A percentile compares a stretch with the other conserved stretches of the same genome.
These are phyloP conservation scores for Penicillium goetzii DNA, from an alignment of 495 filamentous ascomycete species.

Conservation along the genomic window DNA sequence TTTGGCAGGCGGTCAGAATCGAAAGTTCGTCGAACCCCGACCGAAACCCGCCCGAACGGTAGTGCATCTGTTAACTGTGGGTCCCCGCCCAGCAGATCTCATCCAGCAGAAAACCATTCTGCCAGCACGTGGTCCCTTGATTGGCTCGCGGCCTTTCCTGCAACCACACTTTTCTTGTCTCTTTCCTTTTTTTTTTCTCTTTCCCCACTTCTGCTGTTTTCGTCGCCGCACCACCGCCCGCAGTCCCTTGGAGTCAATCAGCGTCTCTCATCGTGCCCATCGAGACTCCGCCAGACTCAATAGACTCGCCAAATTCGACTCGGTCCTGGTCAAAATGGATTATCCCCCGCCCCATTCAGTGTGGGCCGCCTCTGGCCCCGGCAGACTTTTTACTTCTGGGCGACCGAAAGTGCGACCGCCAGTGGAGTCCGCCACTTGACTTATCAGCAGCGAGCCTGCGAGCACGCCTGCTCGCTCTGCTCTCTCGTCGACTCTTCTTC, in stretches of 20 bases:
- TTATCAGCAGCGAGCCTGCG: constrained; percentile 34
- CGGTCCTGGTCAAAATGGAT: not conserved
- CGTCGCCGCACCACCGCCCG: constrained; percentile 1
- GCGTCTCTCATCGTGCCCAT: not conserved
- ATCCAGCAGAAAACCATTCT: not conserved
- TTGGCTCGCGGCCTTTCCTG: constrained; percentile 7
- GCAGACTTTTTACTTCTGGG: constrained; percentile 20
- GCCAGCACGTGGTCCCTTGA: constrained; percentile 12
- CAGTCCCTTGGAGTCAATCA: not conserved
- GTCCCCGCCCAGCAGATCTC: not conserved
- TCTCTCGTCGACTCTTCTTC: constrained; percentile 16
- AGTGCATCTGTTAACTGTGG: not conserved
- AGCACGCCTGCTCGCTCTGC: constrained; percentile 27
- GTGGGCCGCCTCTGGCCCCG: constrained; percentile 2
- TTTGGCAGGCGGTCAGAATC: not conserved
- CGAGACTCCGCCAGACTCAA: not conserved
- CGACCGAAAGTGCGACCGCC: not conserved
- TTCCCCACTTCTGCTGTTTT: constrained; percentile 13
- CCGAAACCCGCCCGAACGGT: not conserved
- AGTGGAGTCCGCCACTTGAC: constrained; percentile 31
- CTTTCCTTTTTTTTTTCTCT: constrained; percentile 3
- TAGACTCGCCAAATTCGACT: not conserved
- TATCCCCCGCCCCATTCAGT: not conserved
- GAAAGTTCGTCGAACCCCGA: not conserved
- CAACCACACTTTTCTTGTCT: not conserved